Evolutionary conservation across 2,329 filamentous ascomycete genomes (phyloP), one percentile per base, ranked within the genome.

Genomic region (Pseudogymnoascus verrucosus): DNA sequence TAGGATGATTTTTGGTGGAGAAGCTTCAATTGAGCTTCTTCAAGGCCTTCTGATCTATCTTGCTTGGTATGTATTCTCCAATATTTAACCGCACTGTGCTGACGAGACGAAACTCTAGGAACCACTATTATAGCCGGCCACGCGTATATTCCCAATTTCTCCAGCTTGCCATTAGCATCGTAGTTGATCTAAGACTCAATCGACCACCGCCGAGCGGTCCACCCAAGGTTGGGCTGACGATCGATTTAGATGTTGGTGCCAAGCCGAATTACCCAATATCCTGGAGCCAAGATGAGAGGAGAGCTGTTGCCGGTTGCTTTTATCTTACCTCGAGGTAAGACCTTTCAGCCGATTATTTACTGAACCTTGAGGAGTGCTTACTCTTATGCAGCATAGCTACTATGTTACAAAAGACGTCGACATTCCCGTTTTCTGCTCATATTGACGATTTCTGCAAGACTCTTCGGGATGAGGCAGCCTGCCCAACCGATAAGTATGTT

Each of bases 291-390:
- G 78, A 79, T 23, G 77, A 78, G 62, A 75, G 78, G 61, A 73
- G 78, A 57, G 77, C 78, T 1, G 72, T 78, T 11, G 74, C 76
- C 3, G 78, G 77, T 3, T 75, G 76, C 28, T 80, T 76, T 65
- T 78, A 77, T 65, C 68, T 80, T 11, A 75, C 76, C 10, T 77
- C 77, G 4, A 57, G 51, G 51, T 57, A 34, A 14, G 51, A 34
- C 16, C 6, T 11, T 10, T 12, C 10, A 1, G 10, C n/a, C n/a
- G n/a, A 7, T 6, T 57, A 19, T 12, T 11, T n/a, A 57, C 34
- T 19, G n/a, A 12, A 34, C n/a, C 7, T 57, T 19, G 2, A 26
- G 12, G 5, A 5, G 8, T 19, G n/a, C 51, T 57, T 34, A 57
- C 26, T 14, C 28, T 19, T 34, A 19, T 2, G 7, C 31, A 78